phyloP scores from a whole-genome alignment of 2,329 filamentous ascomycete genomes.

The Calcarisporium arbuscula region DNA sequence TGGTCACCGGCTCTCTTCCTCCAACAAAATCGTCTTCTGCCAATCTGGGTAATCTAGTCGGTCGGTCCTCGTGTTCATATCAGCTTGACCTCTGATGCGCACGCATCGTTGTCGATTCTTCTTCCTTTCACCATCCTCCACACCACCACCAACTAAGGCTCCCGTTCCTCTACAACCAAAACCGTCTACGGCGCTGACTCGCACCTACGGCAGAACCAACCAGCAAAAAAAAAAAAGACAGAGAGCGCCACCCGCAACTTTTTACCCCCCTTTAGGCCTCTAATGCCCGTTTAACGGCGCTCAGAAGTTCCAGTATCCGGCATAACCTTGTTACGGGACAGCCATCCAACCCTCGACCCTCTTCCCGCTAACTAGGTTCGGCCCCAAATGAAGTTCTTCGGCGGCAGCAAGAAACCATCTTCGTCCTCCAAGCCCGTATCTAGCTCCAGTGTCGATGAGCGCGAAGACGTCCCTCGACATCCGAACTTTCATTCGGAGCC shows the following conservation, averaged over 20 bases:
- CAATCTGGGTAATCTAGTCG: too few species aligned
- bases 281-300: too few species aligned
- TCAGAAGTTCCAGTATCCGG: slow-evolving; percentile 24
- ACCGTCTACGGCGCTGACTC: too few species aligned
- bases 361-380: slow-evolving; percentile 9
- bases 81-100: neutral
- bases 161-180: too few species aligned
- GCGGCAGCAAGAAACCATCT: slow-evolving; percentile 34
- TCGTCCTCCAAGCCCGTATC: slow-evolving; percentile 38
- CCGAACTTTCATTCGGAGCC: slow-evolving; percentile 28
- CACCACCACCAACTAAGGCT: too few species aligned
- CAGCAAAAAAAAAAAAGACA: too few species aligned
- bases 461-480: slow-evolving; percentile 30
- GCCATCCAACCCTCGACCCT: slow-evolving; percentile 11
- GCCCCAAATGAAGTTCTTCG: slow-evolving; percentile 48
- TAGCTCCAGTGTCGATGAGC: slow-evolving; percentile 24
- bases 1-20: slow-evolving; percentile 2
- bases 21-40: slow-evolving; percentile 8
- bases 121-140: too few species aligned
- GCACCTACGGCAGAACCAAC: too few species aligned
- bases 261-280: slow-evolving; percentile 10
- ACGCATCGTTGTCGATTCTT: too few species aligned
- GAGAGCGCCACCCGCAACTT: neutral
- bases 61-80: slow-evolving; percentile 1
- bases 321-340: slow-evolving; percentile 35